Evolutionary conservation across 1,284 basidiomycete genomes (phyloP), one percentile per base, ranked within the genome.

Genomic region (Rhodofomes roseus): DNA sequence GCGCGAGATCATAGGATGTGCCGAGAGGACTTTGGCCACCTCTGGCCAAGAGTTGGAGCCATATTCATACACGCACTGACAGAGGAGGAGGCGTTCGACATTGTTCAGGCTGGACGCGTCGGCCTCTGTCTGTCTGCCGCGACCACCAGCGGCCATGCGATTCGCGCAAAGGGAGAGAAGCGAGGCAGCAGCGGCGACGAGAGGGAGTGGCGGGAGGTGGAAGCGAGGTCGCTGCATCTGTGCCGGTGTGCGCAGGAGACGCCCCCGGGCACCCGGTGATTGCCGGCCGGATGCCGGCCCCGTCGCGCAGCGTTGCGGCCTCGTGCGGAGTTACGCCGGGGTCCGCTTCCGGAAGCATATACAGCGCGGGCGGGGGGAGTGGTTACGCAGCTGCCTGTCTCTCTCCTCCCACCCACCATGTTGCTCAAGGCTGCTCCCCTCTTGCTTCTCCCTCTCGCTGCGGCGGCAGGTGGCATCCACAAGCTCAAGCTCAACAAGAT

Each of bases 401-500:
- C 66, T 71, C 68, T 73, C 68, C 64, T 68, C 66, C 74, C 77
- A 71, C 71, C 69, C 71, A 84, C 74, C 79, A 93, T 92, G 90
- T 85, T 86, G 70, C 77, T 87, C 74, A 82, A 83, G 63, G 77
- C 83, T 54, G 74, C 87, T 65, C 71, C 77, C 36, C 74, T 80
- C 4, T 74, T 90, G 63, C 74, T 83, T 56, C 81, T 93, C 69
- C 78, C 93, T 63, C 85, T 92, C 58, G 82, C 90, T 68, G 84
- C 82, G 66, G 81, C 84, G 65, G 86, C 87, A 31, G 83, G 82
- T 55, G 84, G 83, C 66, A 79, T 93, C 4, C 88, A 92, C 80
- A 93, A 84, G 73, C 84, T 95, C 74, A 94, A 93, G 75, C 86
- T 96, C 54, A 84, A 92, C 76, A 96, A 96, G 78, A 74, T 95